Evolutionary conservation across 106 monocot species (phyloP), one percentile per base, ranked within the genome.

Genomic region (Acanthochlamys bracteata): DNA sequence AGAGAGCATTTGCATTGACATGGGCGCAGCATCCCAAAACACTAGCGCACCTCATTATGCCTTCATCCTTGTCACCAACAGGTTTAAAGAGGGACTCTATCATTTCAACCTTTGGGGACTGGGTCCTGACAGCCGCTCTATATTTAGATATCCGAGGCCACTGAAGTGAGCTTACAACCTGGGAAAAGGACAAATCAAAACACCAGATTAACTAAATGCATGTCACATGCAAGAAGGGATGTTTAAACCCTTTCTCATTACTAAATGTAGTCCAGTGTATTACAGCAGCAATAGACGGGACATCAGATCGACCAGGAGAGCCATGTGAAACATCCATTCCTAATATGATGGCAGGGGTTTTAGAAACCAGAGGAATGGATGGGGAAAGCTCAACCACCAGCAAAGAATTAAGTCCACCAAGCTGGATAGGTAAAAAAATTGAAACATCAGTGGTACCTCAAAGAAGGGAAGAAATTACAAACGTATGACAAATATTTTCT

Each of bases 51-150:
- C 83, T 25, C 20, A 98, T 61, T 49, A 98, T 80, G 39, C 98
- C 98, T 19, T 69, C 55, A 67, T 93, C 92, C 9, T 76, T 78
- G 11, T 70, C 69, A 22, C 59, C 70, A 0, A 40, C 27, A 10
- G 92, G 98, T 57, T 85, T 92, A 68, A 92, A 99, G 10, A 99
- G 54, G 21, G 85, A 83, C 59, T 92, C 92, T n/a, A 99, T 92
- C 92, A 99, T 99, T 71, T 99, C 98, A 46, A 82, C 73, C 45
- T 86, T 99, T 0, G 92, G 83, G 1, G 88, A 86, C 27, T 99
- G 98, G 0, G 92, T 83, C 14, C 83, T 74, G 25, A 99, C 98
- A 24, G 76, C 78, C 22, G 92, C 98, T 47, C 98, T 76, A 47
- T 99, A 92, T n/a, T 69, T 67, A 2, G 92, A 92, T 20, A 99